These are phyloP conservation scores for Lactarius deliciosus DNA, from an alignment of 768 basidiomycete species.

Conservation along the genomic window DNA sequence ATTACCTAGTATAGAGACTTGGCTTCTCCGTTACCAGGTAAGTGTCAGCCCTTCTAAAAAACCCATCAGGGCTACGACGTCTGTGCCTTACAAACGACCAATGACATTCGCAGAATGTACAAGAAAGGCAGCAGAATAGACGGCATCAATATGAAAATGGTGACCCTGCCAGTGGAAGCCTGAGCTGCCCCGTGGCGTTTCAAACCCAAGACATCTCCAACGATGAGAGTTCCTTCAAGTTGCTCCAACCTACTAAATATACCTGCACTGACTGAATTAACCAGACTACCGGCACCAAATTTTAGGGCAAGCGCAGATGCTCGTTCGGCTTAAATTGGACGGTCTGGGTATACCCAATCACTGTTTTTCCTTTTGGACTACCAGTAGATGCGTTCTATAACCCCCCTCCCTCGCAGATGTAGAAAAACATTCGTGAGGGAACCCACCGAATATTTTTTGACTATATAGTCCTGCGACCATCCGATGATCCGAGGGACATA, in stretches of 20 bases:
- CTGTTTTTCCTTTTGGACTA: background rate
- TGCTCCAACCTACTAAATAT: background rate
- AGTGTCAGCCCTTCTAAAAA: background rate
- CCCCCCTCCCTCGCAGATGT: background rate
- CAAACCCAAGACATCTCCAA: background rate
- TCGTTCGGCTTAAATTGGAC: background rate
- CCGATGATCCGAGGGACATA: no score
- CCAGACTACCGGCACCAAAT: background rate
- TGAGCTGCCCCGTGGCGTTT: background rate
- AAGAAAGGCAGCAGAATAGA: background rate
- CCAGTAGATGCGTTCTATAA: background rate
- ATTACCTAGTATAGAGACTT: conserved; percentile 1
- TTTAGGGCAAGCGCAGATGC: background rate
- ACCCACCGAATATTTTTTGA: background rate
- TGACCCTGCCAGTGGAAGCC: background rate
- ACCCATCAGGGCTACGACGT: background rate
- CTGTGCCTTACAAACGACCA: background rate
- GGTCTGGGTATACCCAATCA: background rate
- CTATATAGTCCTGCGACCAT: background rate
- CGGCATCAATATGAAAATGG: background rate
- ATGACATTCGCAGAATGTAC: background rate
- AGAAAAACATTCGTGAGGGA: background rate
- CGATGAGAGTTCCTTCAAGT: background rate
- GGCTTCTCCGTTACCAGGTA: background rate
- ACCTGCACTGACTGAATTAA: background rate